Percentiles rank a stretch among this genome's conserved stretches.
Conservation (phyloP, 768 basidiomycete species). For the Boletus vermiculosoides region DNA sequence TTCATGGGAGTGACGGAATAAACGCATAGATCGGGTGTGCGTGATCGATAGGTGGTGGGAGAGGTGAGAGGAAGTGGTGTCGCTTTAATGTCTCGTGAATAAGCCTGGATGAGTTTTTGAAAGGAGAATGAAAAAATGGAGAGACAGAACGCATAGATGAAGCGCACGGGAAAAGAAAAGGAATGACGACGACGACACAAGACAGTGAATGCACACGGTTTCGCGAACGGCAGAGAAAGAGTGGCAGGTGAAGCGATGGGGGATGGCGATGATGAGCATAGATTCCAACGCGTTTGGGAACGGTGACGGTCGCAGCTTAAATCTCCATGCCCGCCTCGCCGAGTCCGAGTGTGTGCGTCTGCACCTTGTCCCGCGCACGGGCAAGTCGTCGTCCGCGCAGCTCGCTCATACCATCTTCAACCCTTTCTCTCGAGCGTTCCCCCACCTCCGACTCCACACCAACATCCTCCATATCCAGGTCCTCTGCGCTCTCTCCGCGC, state of each 20-base stretch:
- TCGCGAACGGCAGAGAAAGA: background rate
- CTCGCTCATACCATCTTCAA: background rate
- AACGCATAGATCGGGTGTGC: background rate
- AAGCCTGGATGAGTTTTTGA: background rate
- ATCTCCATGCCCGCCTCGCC: constrained; percentile 18
- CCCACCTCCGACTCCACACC: background rate
- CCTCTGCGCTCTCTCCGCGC: constrained; percentile 1
- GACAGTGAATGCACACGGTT: background rate
- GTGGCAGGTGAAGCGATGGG: background rate
- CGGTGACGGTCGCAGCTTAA: constrained; percentile 1
- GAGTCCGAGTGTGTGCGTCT: constrained; percentile 5
- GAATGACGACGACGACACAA: background rate
- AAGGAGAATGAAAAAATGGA: background rate
- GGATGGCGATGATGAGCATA: background rate
- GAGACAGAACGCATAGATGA: background rate
- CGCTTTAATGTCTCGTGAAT: background rate
- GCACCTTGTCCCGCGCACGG: constrained; percentile 19
- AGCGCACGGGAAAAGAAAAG: background rate
- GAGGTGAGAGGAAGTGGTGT: background rate
- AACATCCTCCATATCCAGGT: constrained; percentile 23
- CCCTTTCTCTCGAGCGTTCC: constrained; percentile 4
- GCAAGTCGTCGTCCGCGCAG: constrained; percentile 21
- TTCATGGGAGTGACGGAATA: background rate
- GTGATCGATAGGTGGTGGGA: background rate
- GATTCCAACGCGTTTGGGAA: background rate